Percentiles rank a stretch among this genome's conserved stretches.
These are phyloP conservation scores for Martiniozyma asiatica DNA, from an alignment of 1,139 yeast species.

Conservation along the genomic window DNA sequence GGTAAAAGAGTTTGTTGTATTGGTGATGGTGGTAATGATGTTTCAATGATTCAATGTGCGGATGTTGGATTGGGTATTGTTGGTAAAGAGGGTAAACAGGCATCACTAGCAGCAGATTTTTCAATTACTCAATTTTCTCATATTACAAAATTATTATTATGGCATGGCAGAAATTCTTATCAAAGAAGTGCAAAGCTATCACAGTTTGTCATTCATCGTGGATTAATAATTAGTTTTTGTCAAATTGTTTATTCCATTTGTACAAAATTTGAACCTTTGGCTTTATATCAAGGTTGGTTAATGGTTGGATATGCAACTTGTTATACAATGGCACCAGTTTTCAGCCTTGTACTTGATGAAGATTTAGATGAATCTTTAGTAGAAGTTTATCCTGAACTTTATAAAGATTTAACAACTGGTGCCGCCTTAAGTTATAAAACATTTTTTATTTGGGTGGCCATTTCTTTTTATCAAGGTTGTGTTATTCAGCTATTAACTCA, in stretches of 20 bases:
- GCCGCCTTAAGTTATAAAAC: conserved; percentile 76
- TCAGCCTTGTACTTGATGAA: conserved; percentile 79
- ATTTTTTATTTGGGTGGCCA: conserved; percentile 82
- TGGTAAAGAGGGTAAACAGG: conserved; percentile 97
- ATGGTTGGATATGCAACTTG: conserved; percentile 98
- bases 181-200: conserved; percentile 90
- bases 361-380: conserved; percentile 90
- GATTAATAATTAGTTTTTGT: conserved; percentile 87
- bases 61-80: conserved; percentile 99
- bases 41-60: conserved; percentile 97
- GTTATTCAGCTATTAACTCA: conserved; percentile 76
- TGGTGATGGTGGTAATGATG: conserved; percentile 99
- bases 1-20: conserved; percentile 91
- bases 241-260: conserved; percentile 88
- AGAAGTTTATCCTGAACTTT: conserved; percentile 84
- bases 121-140: conserved; percentile 88
- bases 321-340: conserved; percentile 98
- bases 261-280: conserved; percentile 84
- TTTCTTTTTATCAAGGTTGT: conserved; percentile 80
- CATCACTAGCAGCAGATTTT: conserved; percentile 94
- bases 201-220: conserved; percentile 94
- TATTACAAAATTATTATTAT: conserved; percentile 69
- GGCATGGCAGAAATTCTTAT: conserved; percentile 98
- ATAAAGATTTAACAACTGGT: conserved; percentile 84
- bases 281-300: conserved; percentile 88